Percentiles rank a stretch among this genome's conserved stretches.
Conservation (phyloP, 1,284 basidiomycete species). For the Phaffia rhodozyma region DNA sequence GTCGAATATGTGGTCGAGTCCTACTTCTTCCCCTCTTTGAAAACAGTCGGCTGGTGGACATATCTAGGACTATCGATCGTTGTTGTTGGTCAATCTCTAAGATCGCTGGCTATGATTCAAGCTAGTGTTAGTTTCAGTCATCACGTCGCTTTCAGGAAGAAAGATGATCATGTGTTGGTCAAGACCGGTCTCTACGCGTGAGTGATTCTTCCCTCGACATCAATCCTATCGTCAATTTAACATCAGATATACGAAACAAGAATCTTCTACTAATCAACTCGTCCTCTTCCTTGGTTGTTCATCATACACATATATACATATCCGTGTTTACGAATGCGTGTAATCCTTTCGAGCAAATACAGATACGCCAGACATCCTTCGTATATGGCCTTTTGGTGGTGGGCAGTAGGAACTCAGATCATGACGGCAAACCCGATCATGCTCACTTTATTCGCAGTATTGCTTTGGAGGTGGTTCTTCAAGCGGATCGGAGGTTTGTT, state of each 20-base stretch:
- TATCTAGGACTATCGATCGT: slow-evolving; percentile 52
- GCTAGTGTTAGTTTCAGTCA: slow-evolving; percentile 90
- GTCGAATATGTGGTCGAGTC: slow-evolving; percentile 64
- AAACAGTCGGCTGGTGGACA: slow-evolving; percentile 5
- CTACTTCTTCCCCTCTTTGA: slow-evolving; percentile 43
- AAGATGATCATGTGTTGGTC: slow-evolving; percentile 62
- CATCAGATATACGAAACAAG: not conserved
- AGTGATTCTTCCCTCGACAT: slow-evolving; percentile 26
- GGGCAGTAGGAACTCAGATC: slow-evolving; percentile 92
- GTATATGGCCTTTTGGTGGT: slow-evolving; percentile 95
- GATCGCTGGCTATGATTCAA: slow-evolving; percentile 90
- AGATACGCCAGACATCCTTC: slow-evolving; percentile 91
- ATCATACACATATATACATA: not conserved
- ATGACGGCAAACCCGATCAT: slow-evolving; percentile 75
- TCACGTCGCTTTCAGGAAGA: slow-evolving; percentile 56
- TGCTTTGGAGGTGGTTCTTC: slow-evolving; percentile 81
- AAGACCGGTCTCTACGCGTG: slow-evolving; percentile 76
- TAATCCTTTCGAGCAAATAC: slow-evolving; percentile 1
- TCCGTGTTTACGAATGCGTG: not conserved
- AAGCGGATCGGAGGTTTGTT: slow-evolving; percentile 61
- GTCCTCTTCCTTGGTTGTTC: not conserved
- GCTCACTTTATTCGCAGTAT: slow-evolving; percentile 44
- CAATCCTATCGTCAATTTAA: not conserved
- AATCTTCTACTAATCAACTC: not conserved
- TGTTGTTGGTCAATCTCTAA: slow-evolving; percentile 59